Conservation (phyloP, 2,329 filamentous ascomycete genomes). For the Sclerotinia borealis region DNA sequence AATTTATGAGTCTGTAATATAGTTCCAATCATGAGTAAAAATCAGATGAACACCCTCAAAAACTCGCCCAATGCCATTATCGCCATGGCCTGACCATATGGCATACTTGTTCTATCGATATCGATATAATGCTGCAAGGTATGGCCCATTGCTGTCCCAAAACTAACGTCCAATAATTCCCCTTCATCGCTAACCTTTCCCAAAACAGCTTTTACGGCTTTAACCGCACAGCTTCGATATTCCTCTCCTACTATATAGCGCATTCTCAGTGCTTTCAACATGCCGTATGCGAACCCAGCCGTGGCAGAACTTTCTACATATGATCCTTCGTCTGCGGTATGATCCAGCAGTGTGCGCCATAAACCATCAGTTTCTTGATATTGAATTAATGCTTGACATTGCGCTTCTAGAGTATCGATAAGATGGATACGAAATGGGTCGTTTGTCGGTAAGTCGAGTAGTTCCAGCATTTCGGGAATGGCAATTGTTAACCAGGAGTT, state of each 20-base stretch:
- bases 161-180: slow-evolving; percentile 68
- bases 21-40: neutral
- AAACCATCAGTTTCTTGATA: slow-evolving; percentile 58
- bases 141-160: slow-evolving; percentile 72
- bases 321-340: slow-evolving; percentile 58
- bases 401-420: slow-evolving; percentile 58
- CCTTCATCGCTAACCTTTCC: slow-evolving; percentile 59
- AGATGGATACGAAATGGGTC: slow-evolving; percentile 55
- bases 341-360: slow-evolving; percentile 70
- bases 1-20: neutral
- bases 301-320: slow-evolving; percentile 74
- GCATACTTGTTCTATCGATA: slow-evolving; percentile 73
- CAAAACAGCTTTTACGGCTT: slow-evolving; percentile 61
- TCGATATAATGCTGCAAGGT: slow-evolving; percentile 70
- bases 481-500: slow-evolving; percentile 76
- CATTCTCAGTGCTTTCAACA: slow-evolving; percentile 67
- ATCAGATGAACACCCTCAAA: slow-evolving; percentile 38
- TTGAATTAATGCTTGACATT: slow-evolving; percentile 57
- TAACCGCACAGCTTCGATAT: slow-evolving; percentile 55
- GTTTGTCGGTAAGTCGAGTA: slow-evolving; percentile 53
- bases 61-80: slow-evolving; percentile 77
- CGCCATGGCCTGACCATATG: slow-evolving; percentile 78
- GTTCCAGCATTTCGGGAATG: slow-evolving; percentile 75
- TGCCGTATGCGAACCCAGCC: slow-evolving; percentile 74
- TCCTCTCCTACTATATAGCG: slow-evolving; percentile 55